Base-by-base conservation (phyloP, 2,329 filamentous ascomycete species). In the Periconia sp. region DNA sequence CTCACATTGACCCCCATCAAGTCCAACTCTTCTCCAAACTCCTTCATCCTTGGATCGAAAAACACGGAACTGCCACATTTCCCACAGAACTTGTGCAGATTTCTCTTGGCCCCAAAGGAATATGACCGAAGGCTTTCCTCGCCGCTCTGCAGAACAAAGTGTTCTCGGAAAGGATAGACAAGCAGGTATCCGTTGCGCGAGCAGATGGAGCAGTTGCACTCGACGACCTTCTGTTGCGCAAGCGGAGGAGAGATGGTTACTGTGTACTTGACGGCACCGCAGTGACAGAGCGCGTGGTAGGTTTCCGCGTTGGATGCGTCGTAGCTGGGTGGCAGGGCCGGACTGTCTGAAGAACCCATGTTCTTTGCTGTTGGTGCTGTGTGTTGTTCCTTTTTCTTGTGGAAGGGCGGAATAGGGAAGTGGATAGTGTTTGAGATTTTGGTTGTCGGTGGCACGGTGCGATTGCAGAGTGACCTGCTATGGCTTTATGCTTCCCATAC, bases 191-290 rank as follows among this genome's bases (percentile, higher is more conserved):
- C 81, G 27, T 77, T 74, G 13, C 79, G 74, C 6, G 70, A 67
- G 61, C 81, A 84, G 45, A 79, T 77, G n/a, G 80, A 82, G 63
- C 82, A 84, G 63, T 78, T 81, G 73, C 82, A 84, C 18, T 76
- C 63, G n/a, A 78, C 45, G 3, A 82, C 74, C 54, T 74, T 68
- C 57, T 79, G 72, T 57, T 79, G 68, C 3, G 76, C 71, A 27
- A 83, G 71, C 23, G 79, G 76, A 20, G 81, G 80, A 30, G 77
- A 78, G 43, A 84, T 73, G 18, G 74, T 77, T 27, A 82, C 71
- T 14, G 74, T 72, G 60, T 82, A 79, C 54, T 75, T 70, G 54
- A 84, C 74, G 49, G 76, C 76, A 43, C 80, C 81, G 66, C 82
- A 84, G 63, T 84, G 81, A 57, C 81, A 84, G 51, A 76, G 77